These are phyloP conservation scores for Calamus simplicifolius DNA, from an alignment of 176 grass and related monocot genomes.

Conservation along the genomic window DNA sequence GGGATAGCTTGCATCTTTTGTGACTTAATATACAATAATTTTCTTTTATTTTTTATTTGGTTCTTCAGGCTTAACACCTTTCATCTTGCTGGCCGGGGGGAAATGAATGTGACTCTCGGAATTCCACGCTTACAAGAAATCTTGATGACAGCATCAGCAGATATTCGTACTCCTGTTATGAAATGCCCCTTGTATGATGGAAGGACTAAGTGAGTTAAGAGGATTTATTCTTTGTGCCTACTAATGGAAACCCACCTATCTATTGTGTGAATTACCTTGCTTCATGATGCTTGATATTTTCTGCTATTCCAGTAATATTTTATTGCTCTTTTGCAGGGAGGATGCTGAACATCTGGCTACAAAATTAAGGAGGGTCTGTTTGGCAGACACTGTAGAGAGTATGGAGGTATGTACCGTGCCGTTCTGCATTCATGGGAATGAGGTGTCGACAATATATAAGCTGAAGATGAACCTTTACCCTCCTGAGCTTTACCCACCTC, in stretches of 20 bases:
- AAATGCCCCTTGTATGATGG: constrained; percentile 33
- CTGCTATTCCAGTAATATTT: background rate
- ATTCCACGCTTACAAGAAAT: constrained; percentile 88
- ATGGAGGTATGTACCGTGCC: constrained; percentile 75
- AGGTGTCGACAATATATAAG: constrained; percentile 65
- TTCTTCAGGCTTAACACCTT: constrained; percentile 89
- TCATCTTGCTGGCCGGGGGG: constrained; percentile 85
- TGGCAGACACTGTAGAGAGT: constrained; percentile 55
- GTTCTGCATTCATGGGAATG: constrained; percentile 54
- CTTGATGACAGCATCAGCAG: constrained; percentile 72
- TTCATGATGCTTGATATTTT: background rate
- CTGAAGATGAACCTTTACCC: constrained; percentile 69
- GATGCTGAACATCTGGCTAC: constrained; percentile 29
- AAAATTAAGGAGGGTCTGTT: constrained; percentile 38
- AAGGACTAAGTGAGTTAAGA: constrained; percentile 27
- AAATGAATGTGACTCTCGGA: constrained; percentile 92
- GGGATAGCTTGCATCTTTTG: no score
- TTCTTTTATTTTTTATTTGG: no score
- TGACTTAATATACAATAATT: no score
- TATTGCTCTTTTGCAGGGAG: constrained; percentile 22
- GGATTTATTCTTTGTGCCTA: background rate
- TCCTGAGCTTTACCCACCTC: constrained; percentile 25
- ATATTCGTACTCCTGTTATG: constrained; percentile 69
- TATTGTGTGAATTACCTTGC: constrained; percentile 8
- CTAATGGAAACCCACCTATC: background rate